Conservation (phyloP, 1,284 basidiomycete genomes). For the Fomitopsis betulina region DNA sequence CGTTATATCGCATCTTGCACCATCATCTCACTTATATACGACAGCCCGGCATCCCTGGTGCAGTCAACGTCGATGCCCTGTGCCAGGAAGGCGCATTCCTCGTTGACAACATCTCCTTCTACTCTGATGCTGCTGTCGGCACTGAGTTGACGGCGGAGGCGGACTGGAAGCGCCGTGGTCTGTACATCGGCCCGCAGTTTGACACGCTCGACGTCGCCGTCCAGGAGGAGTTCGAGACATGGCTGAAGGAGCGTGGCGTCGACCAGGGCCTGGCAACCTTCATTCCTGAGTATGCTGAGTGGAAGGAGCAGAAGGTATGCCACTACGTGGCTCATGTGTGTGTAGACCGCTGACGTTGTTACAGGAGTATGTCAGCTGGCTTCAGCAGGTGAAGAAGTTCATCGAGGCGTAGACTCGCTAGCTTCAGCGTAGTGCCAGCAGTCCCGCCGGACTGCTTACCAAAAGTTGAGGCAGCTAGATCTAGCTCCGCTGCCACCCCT, state of each 20-base stretch:
- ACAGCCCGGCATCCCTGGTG: constrained; percentile 40
- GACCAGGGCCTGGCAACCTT: constrained; percentile 79
- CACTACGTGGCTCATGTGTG: not conserved
- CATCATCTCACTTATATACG: not conserved
- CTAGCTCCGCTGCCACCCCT: not conserved
- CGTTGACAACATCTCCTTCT: constrained; percentile 89
- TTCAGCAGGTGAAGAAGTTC: constrained; percentile 81
- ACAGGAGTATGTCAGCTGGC: constrained; percentile 91
- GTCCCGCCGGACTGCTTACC: not conserved
- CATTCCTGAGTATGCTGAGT: constrained; percentile 80
- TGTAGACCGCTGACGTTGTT: constrained; percentile 3
- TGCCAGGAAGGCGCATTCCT: constrained; percentile 83
- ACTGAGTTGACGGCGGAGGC: constrained; percentile 83
- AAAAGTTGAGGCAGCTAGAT: not conserved
- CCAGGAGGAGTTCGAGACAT: constrained; percentile 85
- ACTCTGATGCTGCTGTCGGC: constrained; percentile 69
- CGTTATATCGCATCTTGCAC: not conserved
- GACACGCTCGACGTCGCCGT: constrained; percentile 86
- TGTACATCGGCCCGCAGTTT: constrained; percentile 93
- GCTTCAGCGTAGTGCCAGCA: not conserved
- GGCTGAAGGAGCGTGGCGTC: constrained; percentile 83
- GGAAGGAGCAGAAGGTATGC: constrained; percentile 78
- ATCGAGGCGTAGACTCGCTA: constrained; percentile 50
- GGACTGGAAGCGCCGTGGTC: constrained; percentile 88
- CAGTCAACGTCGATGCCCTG: constrained; percentile 77